A percentile compares a stretch with the other conserved stretches of the same genome.
phyloP scores from a whole-genome alignment of 805 yeast species.

The Teunomyces atbi region DNA sequence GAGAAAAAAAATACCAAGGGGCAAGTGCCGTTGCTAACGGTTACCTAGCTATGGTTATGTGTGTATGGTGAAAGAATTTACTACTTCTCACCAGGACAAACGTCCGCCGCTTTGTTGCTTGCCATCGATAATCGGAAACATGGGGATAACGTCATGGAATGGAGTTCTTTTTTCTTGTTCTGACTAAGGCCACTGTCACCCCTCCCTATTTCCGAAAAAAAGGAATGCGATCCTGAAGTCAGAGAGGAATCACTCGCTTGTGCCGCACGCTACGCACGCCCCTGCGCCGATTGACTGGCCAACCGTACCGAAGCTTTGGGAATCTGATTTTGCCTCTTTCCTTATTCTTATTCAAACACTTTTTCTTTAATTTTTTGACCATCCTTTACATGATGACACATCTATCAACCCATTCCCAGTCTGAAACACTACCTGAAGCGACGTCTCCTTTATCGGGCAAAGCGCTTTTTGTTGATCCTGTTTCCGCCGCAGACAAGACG shows the following conservation, averaged over 20 bases:
- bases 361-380: too few relatives aligned
- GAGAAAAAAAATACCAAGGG: not conserved
- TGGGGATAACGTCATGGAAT: not conserved
- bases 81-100: too few relatives aligned
- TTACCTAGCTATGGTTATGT: not conserved
- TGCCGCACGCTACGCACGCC: not conserved
- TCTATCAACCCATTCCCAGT: not conserved
- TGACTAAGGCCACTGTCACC: too few relatives aligned
- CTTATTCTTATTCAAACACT: not conserved
- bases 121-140: too few relatives aligned
- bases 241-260: too few relatives aligned
- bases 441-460: not conserved
- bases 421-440: not conserved
- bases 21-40: not conserved
- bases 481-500: slow-evolving; percentile 8
- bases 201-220: not conserved
- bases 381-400: not conserved
- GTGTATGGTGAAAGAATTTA: not conserved
- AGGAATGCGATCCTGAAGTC: not conserved
- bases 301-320: not conserved
- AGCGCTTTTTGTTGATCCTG: not conserved
- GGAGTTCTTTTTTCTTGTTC: not conserved
- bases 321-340: not conserved
- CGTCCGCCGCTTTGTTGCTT: too few relatives aligned
- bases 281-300: not conserved